A percentile compares a stretch with the other conserved stretches of the same genome.
phyloP scores from a whole-genome alignment of 2,329 filamentous ascomycete species.

The Triangularia setosa region DNA sequence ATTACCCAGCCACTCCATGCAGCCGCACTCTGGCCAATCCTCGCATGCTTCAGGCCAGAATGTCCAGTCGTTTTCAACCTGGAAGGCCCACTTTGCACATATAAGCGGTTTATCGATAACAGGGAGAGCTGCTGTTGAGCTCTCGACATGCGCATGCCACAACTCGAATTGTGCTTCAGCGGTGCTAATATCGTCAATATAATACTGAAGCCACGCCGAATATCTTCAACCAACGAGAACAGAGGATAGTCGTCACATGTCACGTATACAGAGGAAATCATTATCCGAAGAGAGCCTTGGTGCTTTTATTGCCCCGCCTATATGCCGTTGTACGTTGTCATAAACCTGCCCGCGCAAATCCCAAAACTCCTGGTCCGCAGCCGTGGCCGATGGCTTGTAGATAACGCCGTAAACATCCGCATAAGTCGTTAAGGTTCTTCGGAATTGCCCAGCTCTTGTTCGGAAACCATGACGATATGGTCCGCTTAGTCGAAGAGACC shows the following conservation, averaged over 20 bases:
- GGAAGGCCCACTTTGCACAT: not conserved
- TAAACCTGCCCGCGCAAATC: constrained; percentile 13
- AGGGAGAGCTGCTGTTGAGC: not conserved
- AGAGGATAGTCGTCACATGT: not conserved
- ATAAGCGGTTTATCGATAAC: not conserved
- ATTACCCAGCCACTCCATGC: not conserved
- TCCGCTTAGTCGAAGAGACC: constrained; percentile 68
- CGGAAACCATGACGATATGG: not conserved
- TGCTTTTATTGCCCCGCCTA: constrained; percentile 21
- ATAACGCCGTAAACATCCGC: constrained; percentile 13
- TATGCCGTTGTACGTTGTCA: constrained; percentile 12
- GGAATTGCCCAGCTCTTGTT: constrained; percentile 17
- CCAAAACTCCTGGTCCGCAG: constrained; percentile 15
- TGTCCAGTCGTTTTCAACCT: not conserved
- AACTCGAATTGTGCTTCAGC: not conserved
- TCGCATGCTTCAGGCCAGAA: not conserved
- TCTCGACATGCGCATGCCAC: not conserved
- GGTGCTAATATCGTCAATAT: not conserved
- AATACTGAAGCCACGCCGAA: too few relatives aligned
- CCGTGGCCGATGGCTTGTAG: constrained; percentile 9
- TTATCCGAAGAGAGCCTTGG: constrained; percentile 11
- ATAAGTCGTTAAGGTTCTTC: constrained; percentile 18
- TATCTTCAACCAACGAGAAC: not conserved
- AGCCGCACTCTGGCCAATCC: too few relatives aligned
- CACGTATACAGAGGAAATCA: not conserved